Evolutionary conservation across 495 filamentous ascomycete genomes (phyloP), one percentile per base, ranked within the genome.

Genomic region (Cladorrhinum samala): DNA sequence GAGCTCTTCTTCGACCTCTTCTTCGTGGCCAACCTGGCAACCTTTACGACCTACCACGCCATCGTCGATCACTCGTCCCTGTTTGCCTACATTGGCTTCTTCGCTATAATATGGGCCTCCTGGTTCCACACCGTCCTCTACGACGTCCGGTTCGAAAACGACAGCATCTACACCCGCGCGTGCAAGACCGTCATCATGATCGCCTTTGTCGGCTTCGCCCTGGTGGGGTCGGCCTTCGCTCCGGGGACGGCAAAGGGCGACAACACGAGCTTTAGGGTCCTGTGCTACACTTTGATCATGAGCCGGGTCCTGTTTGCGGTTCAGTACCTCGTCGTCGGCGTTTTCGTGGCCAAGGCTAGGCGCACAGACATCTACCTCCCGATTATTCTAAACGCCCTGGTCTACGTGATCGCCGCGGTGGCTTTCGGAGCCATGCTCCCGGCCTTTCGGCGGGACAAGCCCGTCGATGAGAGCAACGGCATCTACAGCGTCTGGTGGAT

Each of bases 121-220:
- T 89, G 85, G 85, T 70, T 84, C 24, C 81, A 86, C 65, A 80
- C 83, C 23, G 79, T 78, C 11, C 72, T 88, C 18, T 82, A 81
- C 64, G 85, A 89, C 59, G 76, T 88, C 27, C 82, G 85, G 1
- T 88, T 88, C 67, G 78, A 77, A 11, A 67, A 76, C 49, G 85
- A 89, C 61, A 81, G 75, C n/a, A 70, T 87, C 52, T 84, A 83
- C 60, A 82, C 85, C 52, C 74, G 85, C 24, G 58, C 74, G 18
- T 83, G 79, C 65, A 87, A 87, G 62, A 76, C 76, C 7, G 50
- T 82, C 21, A 83, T 86, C 59, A 74, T 88, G 33, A 80, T 72
- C 9, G 74, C 74, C 37, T 85, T 87, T 78, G 73, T 83, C 48
- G 81, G 77, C 5, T 84, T 87, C 59, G 81, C 83, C 2, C 76